Conservation (phyloP, 2,329 filamentous ascomycete species). For the Microdochium bolleyi region DNA sequence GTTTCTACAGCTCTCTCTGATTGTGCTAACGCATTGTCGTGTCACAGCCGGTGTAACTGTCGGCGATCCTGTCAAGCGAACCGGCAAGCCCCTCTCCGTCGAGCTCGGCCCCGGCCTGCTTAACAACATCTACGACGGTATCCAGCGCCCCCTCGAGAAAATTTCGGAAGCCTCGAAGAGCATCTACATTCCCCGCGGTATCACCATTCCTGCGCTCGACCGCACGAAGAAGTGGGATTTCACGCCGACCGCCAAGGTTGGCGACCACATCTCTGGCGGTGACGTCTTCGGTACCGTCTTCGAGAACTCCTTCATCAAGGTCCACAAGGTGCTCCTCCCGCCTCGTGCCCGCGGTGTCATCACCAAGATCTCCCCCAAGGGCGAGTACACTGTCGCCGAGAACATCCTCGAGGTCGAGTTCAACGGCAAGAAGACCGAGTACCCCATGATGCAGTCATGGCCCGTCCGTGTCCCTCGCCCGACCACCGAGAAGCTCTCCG, state of each 20-base stretch:
- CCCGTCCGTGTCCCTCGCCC: conserved; percentile 94
- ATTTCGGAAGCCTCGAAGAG: conserved; percentile 72
- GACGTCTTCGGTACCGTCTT: conserved; percentile 93
- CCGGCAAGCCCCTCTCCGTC: conserved; percentile 93
- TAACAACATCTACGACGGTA: conserved; percentile 99
- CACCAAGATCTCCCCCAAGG: conserved; percentile 81
- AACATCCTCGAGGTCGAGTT: conserved; percentile 96
- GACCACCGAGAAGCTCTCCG: conserved; percentile 82
- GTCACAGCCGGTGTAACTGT: conserved; percentile 80
- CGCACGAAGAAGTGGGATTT: conserved; percentile 95
- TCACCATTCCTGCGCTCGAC: conserved; percentile 79
- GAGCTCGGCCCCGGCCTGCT: conserved; percentile 94
- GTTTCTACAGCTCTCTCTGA: too few species aligned
- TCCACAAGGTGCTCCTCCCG: conserved; percentile 88
- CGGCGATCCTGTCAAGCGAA: conserved; percentile 84
- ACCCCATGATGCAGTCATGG: conserved; percentile 98
- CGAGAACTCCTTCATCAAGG: conserved; percentile 90
- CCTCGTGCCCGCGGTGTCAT: conserved; percentile 87
- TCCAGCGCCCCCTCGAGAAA: conserved; percentile 84
- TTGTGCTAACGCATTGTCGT: conserved; percentile 2
- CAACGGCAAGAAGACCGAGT: conserved; percentile 88
- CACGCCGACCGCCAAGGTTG: conserved; percentile 82
- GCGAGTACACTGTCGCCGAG: conserved; percentile 87
- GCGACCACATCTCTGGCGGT: conserved; percentile 93
- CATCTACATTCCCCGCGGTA: conserved; percentile 97